Evolutionary conservation across 1,139 yeast genomes (phyloP).

Genomic region (Candida tunisiensis): DNA sequence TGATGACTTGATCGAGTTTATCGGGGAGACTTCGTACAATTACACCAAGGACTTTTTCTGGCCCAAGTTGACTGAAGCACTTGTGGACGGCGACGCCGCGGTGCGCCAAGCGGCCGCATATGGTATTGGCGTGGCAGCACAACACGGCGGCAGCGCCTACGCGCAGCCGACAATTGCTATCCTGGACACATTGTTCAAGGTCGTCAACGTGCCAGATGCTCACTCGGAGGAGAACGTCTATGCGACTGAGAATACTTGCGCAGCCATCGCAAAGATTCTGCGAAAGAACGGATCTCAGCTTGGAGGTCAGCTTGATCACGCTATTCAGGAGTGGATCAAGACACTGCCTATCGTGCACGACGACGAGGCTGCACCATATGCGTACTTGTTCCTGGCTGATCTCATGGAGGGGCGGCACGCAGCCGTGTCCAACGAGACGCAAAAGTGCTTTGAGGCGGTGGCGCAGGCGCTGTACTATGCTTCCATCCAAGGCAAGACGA

Average conservation of each 20-base stretch:
- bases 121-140: slow-evolving; percentile 77
- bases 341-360: slow-evolving; percentile 74
- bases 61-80: slow-evolving; percentile 43
- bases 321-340: slow-evolving; percentile 62
- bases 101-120: slow-evolving; percentile 82
- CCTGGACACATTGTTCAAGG: slow-evolving; percentile 55
- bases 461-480: slow-evolving; percentile 61
- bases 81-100: slow-evolving; percentile 45
- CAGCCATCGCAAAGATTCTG: slow-evolving; percentile 67
- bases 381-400: slow-evolving; percentile 61
- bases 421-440: slow-evolving; percentile 36
- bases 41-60: slow-evolving; percentile 45
- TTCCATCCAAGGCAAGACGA: slow-evolving; percentile 53
- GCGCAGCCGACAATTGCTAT: slow-evolving; percentile 49
- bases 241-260: slow-evolving; percentile 77
- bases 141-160: slow-evolving; percentile 50
- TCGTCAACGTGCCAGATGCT: slow-evolving; percentile 71
- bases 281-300: slow-evolving; percentile 29
- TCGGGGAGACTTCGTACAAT: slow-evolving; percentile 50
- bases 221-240: slow-evolving; percentile 66
- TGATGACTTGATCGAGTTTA: slow-evolving; percentile 65
- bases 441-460: slow-evolving; percentile 56
- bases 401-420: slow-evolving; percentile 58
- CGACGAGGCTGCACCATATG: slow-evolving; percentile 80
- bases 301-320: slow-evolving; percentile 35